Evolutionary conservation across 2,329 filamentous ascomycete species (phyloP), one percentile per base, ranked within the genome.

Genomic region (Cordyceps tenuipes): DNA sequence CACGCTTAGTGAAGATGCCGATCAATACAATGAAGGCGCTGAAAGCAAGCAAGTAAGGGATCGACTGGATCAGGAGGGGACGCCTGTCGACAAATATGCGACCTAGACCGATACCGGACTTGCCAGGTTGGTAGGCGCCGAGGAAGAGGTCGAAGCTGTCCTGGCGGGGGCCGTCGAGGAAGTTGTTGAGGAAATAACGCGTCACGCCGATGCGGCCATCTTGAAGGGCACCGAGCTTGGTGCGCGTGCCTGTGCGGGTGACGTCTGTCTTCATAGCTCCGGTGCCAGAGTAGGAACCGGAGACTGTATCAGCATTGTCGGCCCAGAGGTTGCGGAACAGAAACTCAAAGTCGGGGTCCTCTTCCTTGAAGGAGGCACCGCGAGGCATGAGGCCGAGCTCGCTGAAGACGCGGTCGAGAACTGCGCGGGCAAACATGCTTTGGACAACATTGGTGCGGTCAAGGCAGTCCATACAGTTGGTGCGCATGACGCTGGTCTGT

Each of bases 401-500:
- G 64, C 87, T 83, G 61, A 99, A 85, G 78, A 96, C 94, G 64
- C 91, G 87, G 63, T 92, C 92, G 46, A 99, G 79, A 15, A 90
- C 89, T 83, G 87, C 92, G 56, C 93, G 88, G 10, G 90, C 94
- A 61, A 99, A 84, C 89, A 97, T 96, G 72, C 91, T 96, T 75
- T 99, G 94, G 3, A 99, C 91, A 7, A 99, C 92, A 68, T 99
- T 99, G 57, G 94, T 99, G 57, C 94, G 89, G 74, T 99, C 94
- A 15, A 99, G 83, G 66, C 95, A 99, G 75, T 99, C 94, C 94
- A 99, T 99, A 77, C 94, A 99, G 73, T 99, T 99, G 44, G 94
- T 97, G 58, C 94, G 87, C 64, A 99, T 92, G 17, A 97, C 92
- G 63, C 90, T 91, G 1, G 86, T 90, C 78, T 99, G 94, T 64